Evolutionary conservation across 2,329 filamentous ascomycete genomes (phyloP), one percentile per base, ranked within the genome.

Genomic region (Pyrenophora seminiperda): DNA sequence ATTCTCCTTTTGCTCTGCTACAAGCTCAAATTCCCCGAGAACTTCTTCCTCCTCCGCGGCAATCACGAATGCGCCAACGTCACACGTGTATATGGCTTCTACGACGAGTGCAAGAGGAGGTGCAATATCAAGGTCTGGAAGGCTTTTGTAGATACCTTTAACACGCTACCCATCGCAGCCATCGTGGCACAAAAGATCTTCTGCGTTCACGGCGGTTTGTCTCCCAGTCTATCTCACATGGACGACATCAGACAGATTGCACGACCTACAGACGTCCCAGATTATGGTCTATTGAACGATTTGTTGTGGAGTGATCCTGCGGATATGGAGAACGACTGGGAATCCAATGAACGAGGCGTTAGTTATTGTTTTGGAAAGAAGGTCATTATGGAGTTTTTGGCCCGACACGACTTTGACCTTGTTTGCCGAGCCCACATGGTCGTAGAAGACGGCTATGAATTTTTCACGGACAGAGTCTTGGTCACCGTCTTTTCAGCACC

Each of bases 81-180:
- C 82, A 99, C 96, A 81, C 91, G 94, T 72, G 96, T 97, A 77
- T 99, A 99, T 76, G 94, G 94, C 53, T 99, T 99, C 81, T 99
- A 99, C 81, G 94, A 99, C 72, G 93, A 99, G 78, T 99, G 93
- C 87, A 99, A 99, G 83, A 88, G 94, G 73, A 85, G 93, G 66
- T 97, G 96, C 81, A 99, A 97, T 79, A 96, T 97, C 81, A 97
- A 97, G 84, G 83, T 97, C 55, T 97, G 93, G 93, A 97, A 97
- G 79, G 95, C 91, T 0, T 97, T 97, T 70, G 87, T 96, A 43
- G 93, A 97, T 71, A 94, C 90, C 19, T 97, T 97, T 81, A 97
- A 97, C 73, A 92, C 88, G 33, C 82, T 97, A 36, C 93, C 93
- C 0, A 97, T 97, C 66, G 93, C 93, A 34, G 86, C 93, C n/a